Evolutionary conservation across 2,329 filamentous ascomycete genomes (phyloP).

Genomic region (Aureobasidium sp.): DNA sequence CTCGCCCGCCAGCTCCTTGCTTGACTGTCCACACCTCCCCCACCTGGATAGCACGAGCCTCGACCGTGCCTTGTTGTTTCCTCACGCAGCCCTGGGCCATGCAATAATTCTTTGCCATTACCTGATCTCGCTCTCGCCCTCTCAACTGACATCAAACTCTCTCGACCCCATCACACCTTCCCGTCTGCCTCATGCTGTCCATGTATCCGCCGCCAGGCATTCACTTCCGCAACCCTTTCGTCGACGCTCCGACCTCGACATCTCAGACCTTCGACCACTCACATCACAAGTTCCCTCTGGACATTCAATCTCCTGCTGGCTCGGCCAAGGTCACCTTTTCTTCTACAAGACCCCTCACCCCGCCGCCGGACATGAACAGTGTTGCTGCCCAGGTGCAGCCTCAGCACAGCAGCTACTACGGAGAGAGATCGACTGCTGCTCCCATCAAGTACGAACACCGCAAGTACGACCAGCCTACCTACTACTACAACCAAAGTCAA

Average conservation of each 20-base stretch:
- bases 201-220: slow-evolving; percentile 31
- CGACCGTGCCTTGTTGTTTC: slow-evolving; percentile 13
- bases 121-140: neutral
- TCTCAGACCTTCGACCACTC: slow-evolving; percentile 16
- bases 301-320: slow-evolving; percentile 16
- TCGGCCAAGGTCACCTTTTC: slow-evolving; percentile 17
- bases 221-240: slow-evolving; percentile 30
- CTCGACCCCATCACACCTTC: neutral
- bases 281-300: slow-evolving; percentile 19
- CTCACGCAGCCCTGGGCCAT: slow-evolving; percentile 12
- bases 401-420: slow-evolving; percentile 25
- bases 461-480: slow-evolving; percentile 13
- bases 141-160: neutral
- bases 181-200: slow-evolving; percentile 24
- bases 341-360: slow-evolving; percentile 26
- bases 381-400: slow-evolving; percentile 20
- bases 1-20: slow-evolving; percentile 12
- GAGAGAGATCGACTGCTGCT: slow-evolving; percentile 17
- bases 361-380: slow-evolving; percentile 31
- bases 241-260: slow-evolving; percentile 22
- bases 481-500: slow-evolving; percentile 12
- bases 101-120: slow-evolving; percentile 4
- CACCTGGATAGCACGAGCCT: slow-evolving; percentile 14
- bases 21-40: slow-evolving; percentile 15
- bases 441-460: slow-evolving; percentile 22